phyloP scores from a whole-genome alignment of 1,139 yeast genomes.

The Diutina pseudorugosa region DNA sequence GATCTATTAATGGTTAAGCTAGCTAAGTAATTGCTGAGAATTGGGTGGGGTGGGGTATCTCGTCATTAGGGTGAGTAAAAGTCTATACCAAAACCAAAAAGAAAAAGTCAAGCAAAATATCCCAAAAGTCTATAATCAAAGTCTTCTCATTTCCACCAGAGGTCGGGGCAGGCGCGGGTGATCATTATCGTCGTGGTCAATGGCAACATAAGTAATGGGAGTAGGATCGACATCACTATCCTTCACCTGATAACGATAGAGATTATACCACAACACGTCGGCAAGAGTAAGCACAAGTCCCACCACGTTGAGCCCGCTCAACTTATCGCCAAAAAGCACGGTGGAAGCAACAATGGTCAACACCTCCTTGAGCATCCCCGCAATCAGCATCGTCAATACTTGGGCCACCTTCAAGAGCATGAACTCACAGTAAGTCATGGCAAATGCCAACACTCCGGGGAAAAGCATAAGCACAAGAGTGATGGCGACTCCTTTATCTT shows the following conservation, averaged over 20 bases:
- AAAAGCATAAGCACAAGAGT: slow-evolving; percentile 52
- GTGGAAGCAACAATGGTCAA: slow-evolving; percentile 67
- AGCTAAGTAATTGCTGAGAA: too few relatives aligned
- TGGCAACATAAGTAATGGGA: background rate
- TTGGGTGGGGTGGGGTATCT: too few relatives aligned
- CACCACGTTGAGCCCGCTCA: slow-evolving; percentile 54
- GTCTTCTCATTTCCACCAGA: background rate
- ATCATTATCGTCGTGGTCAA: background rate
- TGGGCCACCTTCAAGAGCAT: slow-evolving; percentile 72
- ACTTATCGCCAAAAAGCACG: slow-evolving; percentile 60
- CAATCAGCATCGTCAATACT: slow-evolving; percentile 76
- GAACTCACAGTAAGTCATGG: slow-evolving; percentile 86
- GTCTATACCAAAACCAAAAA: too few relatives aligned
- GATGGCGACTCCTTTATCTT: slow-evolving; percentile 34
- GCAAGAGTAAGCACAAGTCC: slow-evolving; percentile 68
- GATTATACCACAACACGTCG: slow-evolving; percentile 77
- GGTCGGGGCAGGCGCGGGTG: background rate
- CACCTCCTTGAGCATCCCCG: slow-evolving; percentile 87
- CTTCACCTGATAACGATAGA: slow-evolving; percentile 26
- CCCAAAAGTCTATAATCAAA: too few relatives aligned
- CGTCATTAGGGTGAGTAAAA: too few relatives aligned
- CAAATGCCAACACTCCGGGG: slow-evolving; percentile 81
- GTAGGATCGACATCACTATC: background rate
- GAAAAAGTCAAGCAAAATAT: too few relatives aligned
- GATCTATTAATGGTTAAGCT: too few relatives aligned